Evolutionary conservation across 306 rosid genomes (phyloP), one percentile per base, ranked within the genome.

Genomic region (Cicer bijugum): DNA sequence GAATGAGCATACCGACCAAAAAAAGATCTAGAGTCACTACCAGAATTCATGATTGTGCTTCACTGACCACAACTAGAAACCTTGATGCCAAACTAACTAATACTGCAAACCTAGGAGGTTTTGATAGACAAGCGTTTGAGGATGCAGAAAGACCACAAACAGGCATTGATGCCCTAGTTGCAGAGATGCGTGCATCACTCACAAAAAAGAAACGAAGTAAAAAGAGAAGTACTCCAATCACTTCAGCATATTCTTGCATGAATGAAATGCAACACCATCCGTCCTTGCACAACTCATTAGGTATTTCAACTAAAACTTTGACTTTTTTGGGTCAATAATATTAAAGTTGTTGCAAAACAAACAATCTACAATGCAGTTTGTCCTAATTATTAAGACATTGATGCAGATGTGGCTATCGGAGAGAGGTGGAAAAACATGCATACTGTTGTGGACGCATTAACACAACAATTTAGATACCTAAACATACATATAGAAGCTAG

Each of bases 191-290:
- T n/a, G 71, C 84, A 74, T 75, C 83, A 42, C 79, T 78, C 10
- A 81, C 85, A 74, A 91, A 76, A 86, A 94, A 84, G 87, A 90
- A 86, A 73, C 83, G 95, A 58, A 82, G 88, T 37, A 86, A 68
- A 40, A 91, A 79, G 88, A 90, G 73, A 74, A 85, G 46, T 37
- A 42, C 52, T 50, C 69, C 58, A 42, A 77, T 55, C 68, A 76
- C 43, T 67, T 81, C 89, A 58, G 68, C 81, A 16, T 39, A 67
- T 82, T 58, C 69, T 78, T 58, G 80, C 77, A 47, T 71, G 57
- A 75, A 79, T 60, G 67, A 65, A 73, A 81, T 43, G 79, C 83
- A 74, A 59, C 79, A 38, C 67, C 67, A 75, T 69, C 63, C 15
- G 58, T 75, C 58, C 55, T 72, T 71, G 39, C 55, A 62, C 51